Conservation (phyloP, 1,139 yeast species). For the Taiozyma sp. region DNA sequence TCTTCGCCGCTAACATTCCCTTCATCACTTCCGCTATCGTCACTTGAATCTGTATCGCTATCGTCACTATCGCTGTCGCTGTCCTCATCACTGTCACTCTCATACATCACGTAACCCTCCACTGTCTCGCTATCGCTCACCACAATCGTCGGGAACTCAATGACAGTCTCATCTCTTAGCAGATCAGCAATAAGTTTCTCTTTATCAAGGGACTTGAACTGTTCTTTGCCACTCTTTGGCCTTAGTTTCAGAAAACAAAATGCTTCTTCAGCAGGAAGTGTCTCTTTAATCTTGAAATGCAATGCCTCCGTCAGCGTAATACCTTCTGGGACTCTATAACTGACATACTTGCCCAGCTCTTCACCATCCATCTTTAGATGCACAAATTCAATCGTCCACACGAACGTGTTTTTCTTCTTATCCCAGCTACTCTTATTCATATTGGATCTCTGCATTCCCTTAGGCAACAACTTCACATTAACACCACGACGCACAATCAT, state of each 20-base stretch:
- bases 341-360: slow-evolving; percentile 6
- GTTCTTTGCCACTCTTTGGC: slow-evolving; percentile 12
- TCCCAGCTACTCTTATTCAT: slow-evolving; percentile 73
- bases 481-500: slow-evolving; percentile 41
- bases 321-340: slow-evolving; percentile 17
- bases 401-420: slow-evolving; percentile 51
- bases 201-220: slow-evolving; percentile 8
- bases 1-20: background rate
- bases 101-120: slow-evolving; percentile 13
- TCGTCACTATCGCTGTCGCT: slow-evolving; percentile 8
- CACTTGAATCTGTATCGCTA: slow-evolving; percentile 4
- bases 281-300: slow-evolving; percentile 10
- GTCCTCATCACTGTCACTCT: slow-evolving; percentile 11
- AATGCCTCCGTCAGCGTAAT: slow-evolving; percentile 10
- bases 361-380: slow-evolving; percentile 28
- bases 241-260: slow-evolving; percentile 12
- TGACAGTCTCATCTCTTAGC: slow-evolving; percentile 50
- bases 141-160: slow-evolving; percentile 73
- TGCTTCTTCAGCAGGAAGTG: background rate
- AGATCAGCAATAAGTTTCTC: slow-evolving; percentile 35
- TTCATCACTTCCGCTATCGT: slow-evolving; percentile 1
- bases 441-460: slow-evolving; percentile 68
- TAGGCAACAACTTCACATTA: slow-evolving; percentile 48
- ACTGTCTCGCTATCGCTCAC: slow-evolving; percentile 29
- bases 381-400: slow-evolving; percentile 82